A percentile compares a stretch with the other conserved stretches of the same genome.
phyloP scores from a whole-genome alignment of 1,284 basidiomycete species.

The Wallemia ichthyophaga region DNA sequence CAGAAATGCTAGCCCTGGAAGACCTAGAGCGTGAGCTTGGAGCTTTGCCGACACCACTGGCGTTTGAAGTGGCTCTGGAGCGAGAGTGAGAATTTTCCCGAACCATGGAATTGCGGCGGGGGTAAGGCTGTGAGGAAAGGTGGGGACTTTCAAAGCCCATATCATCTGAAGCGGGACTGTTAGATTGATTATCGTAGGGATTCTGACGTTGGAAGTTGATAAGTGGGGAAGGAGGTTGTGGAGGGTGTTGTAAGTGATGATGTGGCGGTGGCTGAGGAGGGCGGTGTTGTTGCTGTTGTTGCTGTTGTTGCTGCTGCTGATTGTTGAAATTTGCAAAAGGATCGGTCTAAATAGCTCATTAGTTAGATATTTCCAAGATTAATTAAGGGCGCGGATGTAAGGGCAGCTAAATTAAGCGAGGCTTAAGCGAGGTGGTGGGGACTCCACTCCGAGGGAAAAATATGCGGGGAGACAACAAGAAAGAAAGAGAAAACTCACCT shows the following conservation, averaged over 20 bases:
- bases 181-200: not conserved
- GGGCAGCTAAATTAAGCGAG: not conserved
- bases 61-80: conserved; percentile 1
- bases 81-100: conserved; percentile 1
- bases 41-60: conserved; percentile 1
- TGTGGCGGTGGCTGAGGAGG: not conserved
- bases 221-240: not conserved
- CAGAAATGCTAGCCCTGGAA: conserved; percentile 1
- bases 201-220: not conserved
- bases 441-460: not conserved
- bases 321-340: not conserved
- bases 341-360: not conserved
- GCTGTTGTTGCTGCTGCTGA: not conserved
- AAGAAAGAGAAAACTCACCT: not conserved
- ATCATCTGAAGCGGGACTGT: not conserved
- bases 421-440: not conserved
- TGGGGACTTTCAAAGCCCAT: not conserved
- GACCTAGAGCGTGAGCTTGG: conserved; percentile 4
- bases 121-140: not conserved
- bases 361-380: not conserved
- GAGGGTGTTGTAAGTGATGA: not conserved
- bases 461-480: not conserved
- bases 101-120: not conserved
- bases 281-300: not conserved
- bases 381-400: not conserved